Evolutionary conservation across 176 grass and related monocot genomes (phyloP), one percentile per base, ranked within the genome.

Genomic region (Hyparrhenia diplandra): DNA sequence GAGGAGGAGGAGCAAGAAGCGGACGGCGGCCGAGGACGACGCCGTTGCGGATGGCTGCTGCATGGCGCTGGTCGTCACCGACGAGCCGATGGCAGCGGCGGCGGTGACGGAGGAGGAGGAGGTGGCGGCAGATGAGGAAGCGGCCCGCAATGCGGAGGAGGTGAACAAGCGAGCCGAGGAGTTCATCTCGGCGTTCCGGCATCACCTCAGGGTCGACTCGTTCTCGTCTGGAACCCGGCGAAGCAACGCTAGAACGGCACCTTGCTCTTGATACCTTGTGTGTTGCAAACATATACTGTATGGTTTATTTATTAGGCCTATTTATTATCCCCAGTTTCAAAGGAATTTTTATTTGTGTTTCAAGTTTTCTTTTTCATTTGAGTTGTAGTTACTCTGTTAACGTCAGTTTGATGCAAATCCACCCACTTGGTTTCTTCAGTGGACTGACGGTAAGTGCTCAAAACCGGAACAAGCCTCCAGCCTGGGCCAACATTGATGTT

Each of bases 141-240:
- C 63, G 4, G 54, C 17, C 13, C 82, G 63, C 28, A 82, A 67
- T 3, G 92, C 86, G 4, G 90, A 89, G 78, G 95, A 98, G 90
- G 79, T 98, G 82, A 84, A 98, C 64, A 87, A 73, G 70, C 78
- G 96, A 24, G 92, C 87, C 29, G 96, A 98, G 79, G 96, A 90
- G 73, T 98, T 95, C 83, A 98, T 98, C 63, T 74, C 71, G 34
- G 92, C 92, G 30, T 98, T 98, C 78, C 78, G 90, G 57, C 88
- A 77, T 83, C 96, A 94, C 51, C 88, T 98, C 64, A 86, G 84
- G 79, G 81, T 90, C 68, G 96, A 98, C 47, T 93, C 96, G 30
- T 90, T 66, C 67, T 90, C 94, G 54, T 84, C 87, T 4, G 64
- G 42, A 42, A 35, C 36, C 78, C 45, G 34, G 41, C 68, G 75